A percentile compares a stretch with the other conserved stretches of the same genome.
Conservation (phyloP, 345 rosid species). For the Eucalyptus curtisii region DNA sequence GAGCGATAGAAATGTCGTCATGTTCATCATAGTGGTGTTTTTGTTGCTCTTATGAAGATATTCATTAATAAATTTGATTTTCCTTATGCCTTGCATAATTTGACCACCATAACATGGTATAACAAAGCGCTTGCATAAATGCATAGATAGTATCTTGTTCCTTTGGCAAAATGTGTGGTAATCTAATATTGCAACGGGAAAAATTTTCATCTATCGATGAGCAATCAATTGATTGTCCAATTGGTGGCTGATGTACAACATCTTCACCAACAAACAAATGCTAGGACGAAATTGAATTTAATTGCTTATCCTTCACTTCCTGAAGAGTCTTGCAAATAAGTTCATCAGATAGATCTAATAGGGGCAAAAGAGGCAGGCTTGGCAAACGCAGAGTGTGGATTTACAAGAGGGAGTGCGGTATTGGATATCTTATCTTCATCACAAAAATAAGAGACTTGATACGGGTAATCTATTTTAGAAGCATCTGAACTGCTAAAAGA, state of each 20-base stretch:
- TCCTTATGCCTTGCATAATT: not conserved
- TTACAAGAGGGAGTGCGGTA: not conserved
- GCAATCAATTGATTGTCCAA: not conserved
- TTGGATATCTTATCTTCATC: not conserved
- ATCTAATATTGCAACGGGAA: not conserved
- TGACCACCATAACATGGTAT: not conserved
- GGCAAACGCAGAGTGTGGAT: not conserved
- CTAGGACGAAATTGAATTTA: not conserved
- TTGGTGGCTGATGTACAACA: not conserved
- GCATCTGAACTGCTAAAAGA: not conserved
- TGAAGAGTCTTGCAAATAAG: not conserved
- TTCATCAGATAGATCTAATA: not conserved
- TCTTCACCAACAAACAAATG: not conserved
- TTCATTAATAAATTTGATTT: not conserved
- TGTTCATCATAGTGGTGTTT: not conserved
- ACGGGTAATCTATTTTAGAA: not conserved
- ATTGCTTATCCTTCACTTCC: not conserved
- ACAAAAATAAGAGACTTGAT: too few relatives aligned
- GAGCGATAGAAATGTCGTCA: not conserved
- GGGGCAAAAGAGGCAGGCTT: not conserved
- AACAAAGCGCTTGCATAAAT: not conserved
- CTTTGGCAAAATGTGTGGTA: not conserved
- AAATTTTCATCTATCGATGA: not conserved
- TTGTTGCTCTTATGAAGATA: not conserved
- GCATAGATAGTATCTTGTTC: not conserved